Percentiles rank a stretch among this genome's conserved stretches.
Conservation (phyloP, 2,329 filamentous ascomycete genomes). For the Albifimbria verrucaria region DNA sequence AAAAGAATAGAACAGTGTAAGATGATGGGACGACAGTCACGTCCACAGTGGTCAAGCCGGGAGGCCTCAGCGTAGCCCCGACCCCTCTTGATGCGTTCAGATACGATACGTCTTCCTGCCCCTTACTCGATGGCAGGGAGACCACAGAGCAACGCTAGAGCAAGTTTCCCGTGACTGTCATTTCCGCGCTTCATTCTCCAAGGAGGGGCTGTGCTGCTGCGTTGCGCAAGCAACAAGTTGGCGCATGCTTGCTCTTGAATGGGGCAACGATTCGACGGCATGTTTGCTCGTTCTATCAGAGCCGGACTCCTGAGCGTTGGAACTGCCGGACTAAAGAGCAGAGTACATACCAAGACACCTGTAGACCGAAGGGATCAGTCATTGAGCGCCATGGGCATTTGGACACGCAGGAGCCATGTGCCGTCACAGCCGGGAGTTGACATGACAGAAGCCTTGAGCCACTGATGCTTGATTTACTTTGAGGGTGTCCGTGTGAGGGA, state of each 20-base stretch:
- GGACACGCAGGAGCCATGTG: too few relatives aligned
- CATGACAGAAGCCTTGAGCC: too few relatives aligned
- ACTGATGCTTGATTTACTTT: too few relatives aligned
- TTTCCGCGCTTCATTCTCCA: not conserved
- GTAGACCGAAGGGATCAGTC: too few relatives aligned
- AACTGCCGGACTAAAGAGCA: slow-evolving; percentile 60
- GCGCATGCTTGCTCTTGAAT: slow-evolving; percentile 3
- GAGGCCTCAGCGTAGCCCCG: not conserved
- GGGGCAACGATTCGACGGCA: slow-evolving; percentile 16
- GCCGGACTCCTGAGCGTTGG: slow-evolving; percentile 55
- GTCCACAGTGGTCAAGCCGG: not conserved
- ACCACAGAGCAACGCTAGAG: slow-evolving; percentile 62
- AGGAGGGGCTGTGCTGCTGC: slow-evolving; percentile 15
- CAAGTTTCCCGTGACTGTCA: slow-evolving; percentile 25
- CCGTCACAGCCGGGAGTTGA: too few relatives aligned
- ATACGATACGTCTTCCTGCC: slow-evolving; percentile 64
- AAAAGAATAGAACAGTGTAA: slow-evolving; percentile 9
- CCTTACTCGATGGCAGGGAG: slow-evolving; percentile 47
- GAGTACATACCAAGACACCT: too few relatives aligned
- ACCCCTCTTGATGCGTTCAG: slow-evolving; percentile 47
- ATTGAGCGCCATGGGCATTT: too few relatives aligned
- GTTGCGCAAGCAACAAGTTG: slow-evolving; percentile 28
- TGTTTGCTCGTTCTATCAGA: slow-evolving; percentile 59
- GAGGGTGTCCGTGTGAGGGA: too few relatives aligned
- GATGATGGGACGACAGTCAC: not conserved